Evolutionary conservation across 345 rosid species (phyloP).

Genomic region (Arabis hirsuta): DNA sequence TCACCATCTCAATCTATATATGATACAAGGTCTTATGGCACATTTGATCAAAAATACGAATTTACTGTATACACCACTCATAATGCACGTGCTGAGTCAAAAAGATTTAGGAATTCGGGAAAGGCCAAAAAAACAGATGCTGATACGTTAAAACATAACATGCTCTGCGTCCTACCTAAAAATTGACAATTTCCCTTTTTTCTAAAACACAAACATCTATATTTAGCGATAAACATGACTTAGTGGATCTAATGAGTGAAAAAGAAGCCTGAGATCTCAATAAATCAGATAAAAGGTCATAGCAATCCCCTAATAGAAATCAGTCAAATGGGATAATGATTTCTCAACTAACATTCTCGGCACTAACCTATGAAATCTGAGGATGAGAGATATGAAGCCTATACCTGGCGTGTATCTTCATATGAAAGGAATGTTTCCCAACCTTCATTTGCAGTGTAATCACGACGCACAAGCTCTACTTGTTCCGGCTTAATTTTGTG

Average conservation of each 20-base stretch:
- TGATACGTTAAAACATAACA: slow-evolving; percentile 6
- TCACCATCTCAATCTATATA: background rate
- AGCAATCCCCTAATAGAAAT: slow-evolving; percentile 1
- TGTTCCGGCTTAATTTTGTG: slow-evolving; percentile 94
- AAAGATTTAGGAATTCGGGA: background rate
- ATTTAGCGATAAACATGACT: slow-evolving; percentile 15
- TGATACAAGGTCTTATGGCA: background rate
- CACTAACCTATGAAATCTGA: background rate
- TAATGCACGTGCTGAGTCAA: background rate
- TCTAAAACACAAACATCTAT: slow-evolving; percentile 3
- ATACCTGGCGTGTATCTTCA: slow-evolving; percentile 95
- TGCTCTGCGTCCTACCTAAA: background rate
- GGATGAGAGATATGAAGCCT: slow-evolving; percentile 6
- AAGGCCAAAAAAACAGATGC: slow-evolving; percentile 4
- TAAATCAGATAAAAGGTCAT: background rate
- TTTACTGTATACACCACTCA: background rate
- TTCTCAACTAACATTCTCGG: background rate
- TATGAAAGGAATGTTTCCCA: slow-evolving; percentile 99
- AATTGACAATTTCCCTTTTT: background rate
- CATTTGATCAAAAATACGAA: background rate
- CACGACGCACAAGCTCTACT: slow-evolving; percentile 99
- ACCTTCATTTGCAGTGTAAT: slow-evolving; percentile 96
- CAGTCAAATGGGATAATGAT: slow-evolving; percentile 5
- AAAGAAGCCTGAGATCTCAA: background rate
- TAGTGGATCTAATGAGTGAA: slow-evolving; percentile 1